Evolutionary conservation across 495 filamentous ascomycete species (phyloP), one percentile per base, ranked within the genome.

Genomic region (Xylaria flabelliformis): DNA sequence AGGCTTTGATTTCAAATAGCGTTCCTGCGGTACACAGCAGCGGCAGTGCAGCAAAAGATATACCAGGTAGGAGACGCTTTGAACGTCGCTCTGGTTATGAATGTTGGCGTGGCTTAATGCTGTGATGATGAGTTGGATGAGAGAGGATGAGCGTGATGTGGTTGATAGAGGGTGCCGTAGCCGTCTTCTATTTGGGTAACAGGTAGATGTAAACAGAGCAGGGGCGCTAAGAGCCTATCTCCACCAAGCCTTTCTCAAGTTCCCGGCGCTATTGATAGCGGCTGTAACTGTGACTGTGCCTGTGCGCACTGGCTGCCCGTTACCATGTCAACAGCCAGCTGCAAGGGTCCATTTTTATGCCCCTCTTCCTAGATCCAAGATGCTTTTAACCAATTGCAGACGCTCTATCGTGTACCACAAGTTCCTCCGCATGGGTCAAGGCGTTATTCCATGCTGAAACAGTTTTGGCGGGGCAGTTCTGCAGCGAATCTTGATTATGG

Each of bases 141-240:
- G 41, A 50, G 67, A 55, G 32, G 36, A 48, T 65, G 41, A 58
- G 51, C 36, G 15, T 71, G 58, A 56, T 42, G 46, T 64, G 69
- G 34, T 71, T 48, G 9, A 34, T 51, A 29, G n/a, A n/a, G 21
- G 8, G 46, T 24, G 69, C 26, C 48, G 69, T 34, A 51, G 61
- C 69, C 50, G 34, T 42, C 70, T 53, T 66, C 70, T 72, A 72
- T 72, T 72, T 72, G 70, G 73, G 72, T 59, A 74, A 32, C 21
- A 68, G 46, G 66, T 65, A 44, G 67, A 64, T 67, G 64, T 70
- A 71, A 72, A 76, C 70, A 72, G 63, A 72, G 59, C 70, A 72
- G 70, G 63, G 70, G 63, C 61, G 50, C 69, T 59, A 65, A 64
- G 15, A 58, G 65, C 19, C 36, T n/a, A 6, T 32, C 32, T 42